These are phyloP conservation scores for Calendula officinalis DNA, from an alignment of 129 eudicot species.

Conservation along the genomic window DNA sequence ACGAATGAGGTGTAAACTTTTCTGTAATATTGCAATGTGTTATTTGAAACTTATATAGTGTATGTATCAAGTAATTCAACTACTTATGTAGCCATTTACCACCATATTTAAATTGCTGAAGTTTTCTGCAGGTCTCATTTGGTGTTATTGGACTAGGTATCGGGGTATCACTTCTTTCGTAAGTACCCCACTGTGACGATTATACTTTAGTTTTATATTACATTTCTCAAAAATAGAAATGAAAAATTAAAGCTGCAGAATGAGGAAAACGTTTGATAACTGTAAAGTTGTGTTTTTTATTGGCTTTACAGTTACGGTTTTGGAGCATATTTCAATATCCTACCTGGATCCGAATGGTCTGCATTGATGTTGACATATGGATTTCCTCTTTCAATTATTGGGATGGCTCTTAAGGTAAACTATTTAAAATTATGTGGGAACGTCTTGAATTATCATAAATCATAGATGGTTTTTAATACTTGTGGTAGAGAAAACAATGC, in stretches of 20 bases:
- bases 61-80: background rate
- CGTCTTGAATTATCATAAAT: background rate
- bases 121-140: slow-evolving; percentile 72
- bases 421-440: too few species aligned
- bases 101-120: background rate
- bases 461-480: slow-evolving; percentile 4
- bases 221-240: slow-evolving; percentile 5
- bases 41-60: background rate
- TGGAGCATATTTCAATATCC: slow-evolving; percentile 95
- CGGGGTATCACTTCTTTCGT: slow-evolving; percentile 85
- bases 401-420: slow-evolving; percentile 97
- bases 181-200: slow-evolving; percentile 33
- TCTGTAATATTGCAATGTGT: too few species aligned
- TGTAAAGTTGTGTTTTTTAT: background rate
- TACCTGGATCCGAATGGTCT: slow-evolving; percentile 99
- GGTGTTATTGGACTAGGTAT: slow-evolving; percentile 89
- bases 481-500: slow-evolving; percentile 11
- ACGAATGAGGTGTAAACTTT: too few species aligned
- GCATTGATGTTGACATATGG: slow-evolving; percentile 96
- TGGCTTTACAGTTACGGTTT: slow-evolving; percentile 71
- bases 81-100: background rate
- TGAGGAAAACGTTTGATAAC: background rate
- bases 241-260: background rate
- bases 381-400: slow-evolving; percentile 91
- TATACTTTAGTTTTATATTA: background rate